Evolutionary conservation across 2,329 filamentous ascomycete species (phyloP), one percentile per base, ranked within the genome.

Genomic region (Chrysoporthe cubensis): DNA sequence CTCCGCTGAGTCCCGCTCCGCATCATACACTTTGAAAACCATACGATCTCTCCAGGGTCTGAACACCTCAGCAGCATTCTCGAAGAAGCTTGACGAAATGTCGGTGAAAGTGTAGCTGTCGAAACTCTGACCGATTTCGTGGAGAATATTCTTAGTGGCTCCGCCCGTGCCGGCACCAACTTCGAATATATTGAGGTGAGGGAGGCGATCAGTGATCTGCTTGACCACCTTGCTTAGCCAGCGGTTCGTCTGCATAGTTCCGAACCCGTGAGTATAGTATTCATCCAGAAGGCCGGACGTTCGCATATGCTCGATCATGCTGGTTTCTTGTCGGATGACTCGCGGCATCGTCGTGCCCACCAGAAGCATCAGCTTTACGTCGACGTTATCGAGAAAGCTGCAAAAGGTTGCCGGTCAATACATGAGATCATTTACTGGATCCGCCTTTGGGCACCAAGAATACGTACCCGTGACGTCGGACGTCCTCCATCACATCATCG

Each of bases 51-150:
- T 26, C n/a, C 54, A 43, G 6, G 54, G 37, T 26, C 40, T 21
- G 13, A 61, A 46, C 21, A 40, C 21, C 21, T 43, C 40, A n/a
- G 42, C 42, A 32, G 42, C 42, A 14, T 11, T 43, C n/a, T 43
- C 40, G 40, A 46, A 61, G 66, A 1, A 75, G 18, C 74, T 76
- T 2, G 74, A 59, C 0, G 77, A 78, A 9, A 82, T 76, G 63
- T 84, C 81, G 0, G 82, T 84, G 71, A 76, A 84, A 0, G 79
- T 81, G 68, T 83, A 84, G 3, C 76, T 74, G 1, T 73, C 68
- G 54, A 80, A 80, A 7, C 58, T 21, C 26, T 67, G 14, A 1
- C 73, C 75, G 11, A 83, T 69, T 3, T 65, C 44, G 0, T 73
- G 66, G 3, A 83, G 66, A 13, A 83, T 71, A 0, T 50, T 40